phyloP scores from a whole-genome alignment of 2,329 filamentous ascomycete species.

The Beauveria asiatica region DNA sequence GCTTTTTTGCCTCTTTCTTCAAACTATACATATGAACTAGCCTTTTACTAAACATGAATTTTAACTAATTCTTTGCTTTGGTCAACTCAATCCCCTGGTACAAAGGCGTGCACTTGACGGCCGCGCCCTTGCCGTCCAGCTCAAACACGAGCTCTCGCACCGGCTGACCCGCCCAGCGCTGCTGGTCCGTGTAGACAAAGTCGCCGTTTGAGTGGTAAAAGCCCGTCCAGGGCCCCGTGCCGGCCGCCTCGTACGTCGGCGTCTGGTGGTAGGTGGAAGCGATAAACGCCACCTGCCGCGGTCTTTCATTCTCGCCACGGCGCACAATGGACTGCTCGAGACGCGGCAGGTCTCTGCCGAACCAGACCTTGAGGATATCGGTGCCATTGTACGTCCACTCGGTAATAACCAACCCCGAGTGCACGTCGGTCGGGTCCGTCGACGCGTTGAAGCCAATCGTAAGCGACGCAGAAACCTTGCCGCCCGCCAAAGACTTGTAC shows the following conservation, averaged over 20 bases:
- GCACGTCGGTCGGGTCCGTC: conserved; percentile 6
- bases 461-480: conserved; percentile 10
- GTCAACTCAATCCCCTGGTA: background rate
- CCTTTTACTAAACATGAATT: no score
- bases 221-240: background rate
- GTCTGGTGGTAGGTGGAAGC: background rate
- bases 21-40: background rate
- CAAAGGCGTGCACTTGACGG: background rate
- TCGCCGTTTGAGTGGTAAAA: background rate
- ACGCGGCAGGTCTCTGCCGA: background rate
- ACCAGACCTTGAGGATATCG: conserved; percentile 3
- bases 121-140: background rate
- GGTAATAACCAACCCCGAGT: conserved; percentile 5
- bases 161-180: background rate
- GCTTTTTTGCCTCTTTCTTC: background rate
- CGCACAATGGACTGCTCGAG: conserved; percentile 3
- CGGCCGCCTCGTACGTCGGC: background rate
- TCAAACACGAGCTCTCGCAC: conserved; percentile 1
- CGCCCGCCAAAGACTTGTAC: conserved; percentile 6
- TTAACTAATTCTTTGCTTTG: background rate
- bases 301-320: background rate
- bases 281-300: background rate
- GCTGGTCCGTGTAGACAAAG: background rate
- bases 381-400: conserved; percentile 14
- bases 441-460: conserved; percentile 11